These are phyloP conservation scores for Saitoella complicata DNA, from an alignment of 805 yeast genomes.

Conservation along the genomic window DNA sequence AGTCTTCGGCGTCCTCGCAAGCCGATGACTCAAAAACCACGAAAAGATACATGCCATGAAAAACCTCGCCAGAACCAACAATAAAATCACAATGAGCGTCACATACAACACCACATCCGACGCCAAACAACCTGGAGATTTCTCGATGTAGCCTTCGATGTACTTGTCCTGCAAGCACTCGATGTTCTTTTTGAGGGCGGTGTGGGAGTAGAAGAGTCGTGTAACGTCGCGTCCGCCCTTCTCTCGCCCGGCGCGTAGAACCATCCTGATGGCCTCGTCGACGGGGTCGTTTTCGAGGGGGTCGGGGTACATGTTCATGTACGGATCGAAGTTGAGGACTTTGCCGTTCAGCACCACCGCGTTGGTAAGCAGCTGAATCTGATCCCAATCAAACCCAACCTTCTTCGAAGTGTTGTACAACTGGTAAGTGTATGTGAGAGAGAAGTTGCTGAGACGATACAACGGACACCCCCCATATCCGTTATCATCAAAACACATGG, in stretches of 20 bases:
- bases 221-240: conserved; percentile 74
- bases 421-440: too few species aligned
- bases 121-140: conserved; percentile 86
- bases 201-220: conserved; percentile 45
- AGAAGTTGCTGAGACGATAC: too few species aligned
- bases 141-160: conserved; percentile 79
- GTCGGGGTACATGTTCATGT: conserved; percentile 56
- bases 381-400: too few species aligned
- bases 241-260: conserved; percentile 35
- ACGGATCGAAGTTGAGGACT: conserved; percentile 63
- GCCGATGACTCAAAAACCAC: conserved; percentile 57
- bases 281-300: conserved; percentile 58
- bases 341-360: conserved; percentile 79
- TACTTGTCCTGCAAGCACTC: conserved; percentile 71
- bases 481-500: too few species aligned
- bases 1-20: conserved; percentile 27
- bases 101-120: conserved; percentile 67
- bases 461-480: too few species aligned
- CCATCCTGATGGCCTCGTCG: conserved; percentile 32
- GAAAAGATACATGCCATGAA: conserved; percentile 75
- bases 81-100: conserved; percentile 68
- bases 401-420: too few species aligned
- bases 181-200: conserved; percentile 48
- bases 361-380: conserved; percentile 20
- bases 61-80: conserved; percentile 65